phyloP scores from a whole-genome alignment of 2,329 filamentous ascomycete genomes.

The Bretziella fagacearum region DNA sequence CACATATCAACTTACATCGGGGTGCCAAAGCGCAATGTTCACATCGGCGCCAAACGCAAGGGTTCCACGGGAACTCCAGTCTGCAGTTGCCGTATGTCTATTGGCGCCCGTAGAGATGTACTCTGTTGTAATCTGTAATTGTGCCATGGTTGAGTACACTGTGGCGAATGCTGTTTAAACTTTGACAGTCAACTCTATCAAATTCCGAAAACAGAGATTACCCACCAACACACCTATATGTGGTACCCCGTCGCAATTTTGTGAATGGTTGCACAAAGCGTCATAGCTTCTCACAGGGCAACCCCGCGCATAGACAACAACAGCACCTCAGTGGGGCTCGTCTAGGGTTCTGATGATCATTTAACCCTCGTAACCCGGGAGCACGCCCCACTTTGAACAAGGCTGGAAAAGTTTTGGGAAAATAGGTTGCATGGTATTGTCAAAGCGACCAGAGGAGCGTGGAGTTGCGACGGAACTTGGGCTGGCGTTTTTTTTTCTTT shows the following conservation, averaged over 20 bases:
- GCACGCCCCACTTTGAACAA: constrained; percentile 10
- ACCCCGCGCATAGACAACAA: constrained; percentile 1
- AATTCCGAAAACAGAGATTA: background rate
- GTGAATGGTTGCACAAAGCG: constrained; percentile 11
- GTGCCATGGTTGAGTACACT: constrained; percentile 17
- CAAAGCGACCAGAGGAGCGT: background rate
- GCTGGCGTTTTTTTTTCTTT: background rate
- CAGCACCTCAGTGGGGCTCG: background rate
- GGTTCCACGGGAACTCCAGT: constrained; percentile 61
- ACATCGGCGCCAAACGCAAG: constrained; percentile 80
- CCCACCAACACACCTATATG: background rate
- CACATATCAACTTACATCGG: constrained; percentile 47
- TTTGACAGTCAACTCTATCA: constrained; percentile 13
- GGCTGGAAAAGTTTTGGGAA: constrained; percentile 14
- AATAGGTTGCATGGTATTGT: background rate
- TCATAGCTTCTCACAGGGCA: background rate
- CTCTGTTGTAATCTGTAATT: constrained; percentile 24
- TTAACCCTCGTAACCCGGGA: background rate
- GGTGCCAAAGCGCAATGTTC: constrained; percentile 79
- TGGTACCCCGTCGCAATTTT: constrained; percentile 8
- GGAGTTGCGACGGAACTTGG: background rate
- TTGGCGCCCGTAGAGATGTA: constrained; percentile 72
- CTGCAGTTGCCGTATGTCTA: constrained; percentile 71
- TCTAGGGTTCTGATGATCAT: background rate
- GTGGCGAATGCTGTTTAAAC: background rate